Evolutionary conservation across 495 filamentous ascomycete genomes (phyloP).

Genomic region (Neurospora sp.): DNA sequence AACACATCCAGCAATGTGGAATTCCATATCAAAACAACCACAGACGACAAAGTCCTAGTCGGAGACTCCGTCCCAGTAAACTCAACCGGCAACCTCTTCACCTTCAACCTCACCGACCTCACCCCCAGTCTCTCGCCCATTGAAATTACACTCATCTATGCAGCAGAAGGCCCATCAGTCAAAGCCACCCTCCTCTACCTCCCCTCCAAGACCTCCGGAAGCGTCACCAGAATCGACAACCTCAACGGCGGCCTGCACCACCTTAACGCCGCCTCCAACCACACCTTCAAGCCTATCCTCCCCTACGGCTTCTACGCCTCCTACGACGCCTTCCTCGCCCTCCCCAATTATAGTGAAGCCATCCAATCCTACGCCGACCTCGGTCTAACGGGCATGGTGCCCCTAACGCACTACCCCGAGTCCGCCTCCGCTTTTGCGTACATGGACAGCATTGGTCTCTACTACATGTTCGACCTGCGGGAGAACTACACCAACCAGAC

Average conservation of each 20-base stretch:
- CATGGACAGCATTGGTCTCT: conserved; percentile 47
- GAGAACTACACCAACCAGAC: conserved; percentile 49
- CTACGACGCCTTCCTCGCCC: conserved; percentile 45
- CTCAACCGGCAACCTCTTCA: conserved; percentile 34
- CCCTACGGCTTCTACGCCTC: conserved; percentile 57
- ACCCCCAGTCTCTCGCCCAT: conserved; percentile 38
- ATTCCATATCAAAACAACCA: conserved; percentile 27
- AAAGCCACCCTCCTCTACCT: conserved; percentile 42
- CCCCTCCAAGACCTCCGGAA: conserved; percentile 47
- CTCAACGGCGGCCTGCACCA: conserved; percentile 43
- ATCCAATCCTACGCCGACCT: conserved; percentile 43
- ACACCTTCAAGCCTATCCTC: conserved; percentile 39
- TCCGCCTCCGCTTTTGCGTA: conserved; percentile 41
- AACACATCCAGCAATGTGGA: conserved; percentile 21
- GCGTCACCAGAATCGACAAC: conserved; percentile 52
- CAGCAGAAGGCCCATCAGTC: conserved; percentile 16
- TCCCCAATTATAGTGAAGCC: conserved; percentile 24
- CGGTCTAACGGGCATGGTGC: conserved; percentile 35
- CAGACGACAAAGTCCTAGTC: conserved; percentile 25
- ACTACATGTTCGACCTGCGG: conserved; percentile 56
- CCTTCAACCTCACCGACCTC: conserved; percentile 38
- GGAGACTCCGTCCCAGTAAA: conserved; percentile 32
- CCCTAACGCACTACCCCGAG: conserved; percentile 26
- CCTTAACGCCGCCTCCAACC: conserved; percentile 25
- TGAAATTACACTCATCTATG: conserved; percentile 24